Evolutionary conservation across 345 rosid species (phyloP), one percentile per base, ranked within the genome.

Genomic region (Boechera stricta): DNA sequence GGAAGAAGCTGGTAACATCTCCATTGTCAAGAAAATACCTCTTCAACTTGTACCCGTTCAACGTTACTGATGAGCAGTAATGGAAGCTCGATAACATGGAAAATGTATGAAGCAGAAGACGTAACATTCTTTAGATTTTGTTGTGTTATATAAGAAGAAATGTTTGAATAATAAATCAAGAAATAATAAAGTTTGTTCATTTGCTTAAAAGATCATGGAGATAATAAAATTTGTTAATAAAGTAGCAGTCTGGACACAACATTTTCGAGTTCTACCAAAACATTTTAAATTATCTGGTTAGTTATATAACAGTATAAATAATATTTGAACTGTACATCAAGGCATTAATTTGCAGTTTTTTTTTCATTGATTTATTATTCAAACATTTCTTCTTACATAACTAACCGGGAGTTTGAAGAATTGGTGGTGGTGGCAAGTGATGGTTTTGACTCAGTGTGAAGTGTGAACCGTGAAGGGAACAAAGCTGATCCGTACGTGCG

Each of bases 21-120:
- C 71, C 7, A 28, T 61, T 47, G 41, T 41, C 45, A 69, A 65
- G 62, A 54, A 86, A 84, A 81, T 85, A 72, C 84, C 44, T 80
- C 48, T 29, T 76, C 45, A 54, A 54, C 76, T 77, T 77, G 71
- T 77, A 0, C 72, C 76, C 7, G 16, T 64, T 47, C 47, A 26
- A 63, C 52, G 12, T 63, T 63, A 26, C 2, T 42, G 6, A 41
- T 26, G 35, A 28, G 21, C 35, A 12, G 7, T 12, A 41, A 7
- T 6, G 1, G 6, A 62, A 62, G 21, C 35, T 60, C 7, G 10
- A 32, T 6, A 7, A 57, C 21, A 32, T 32, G 48, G 10, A 38
- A 18, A 18, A 1, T 5, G n/a, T 10, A 18, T 36, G 65, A 18
- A 61, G 65, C 11, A 38, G 18, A 10, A 60, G 2, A 59, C 4